Conservation (phyloP, 495 filamentous ascomycete genomes). For the Rusavskia elegans region DNA sequence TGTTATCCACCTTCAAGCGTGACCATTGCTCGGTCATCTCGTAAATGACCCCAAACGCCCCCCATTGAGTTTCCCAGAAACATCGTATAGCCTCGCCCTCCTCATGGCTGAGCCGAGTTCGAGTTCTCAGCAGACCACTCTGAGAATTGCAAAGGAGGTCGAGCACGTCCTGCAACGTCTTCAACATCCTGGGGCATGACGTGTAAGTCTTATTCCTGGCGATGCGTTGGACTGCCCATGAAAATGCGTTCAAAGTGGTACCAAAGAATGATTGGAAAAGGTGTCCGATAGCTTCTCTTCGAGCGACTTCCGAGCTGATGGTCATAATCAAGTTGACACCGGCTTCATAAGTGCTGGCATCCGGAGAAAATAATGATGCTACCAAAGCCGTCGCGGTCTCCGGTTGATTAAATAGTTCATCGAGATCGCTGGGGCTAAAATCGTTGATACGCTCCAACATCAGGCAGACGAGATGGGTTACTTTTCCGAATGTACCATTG, state of each 20-base stretch:
- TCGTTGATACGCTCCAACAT: conserved; percentile 63
- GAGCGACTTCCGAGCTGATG: conserved; percentile 50
- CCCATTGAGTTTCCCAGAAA: conserved; percentile 78
- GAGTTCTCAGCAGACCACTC: conserved; percentile 60
- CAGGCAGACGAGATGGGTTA: conserved; percentile 50
- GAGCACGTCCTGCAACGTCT: conserved; percentile 58
- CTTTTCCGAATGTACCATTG: conserved; percentile 54
- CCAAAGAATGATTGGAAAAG: conserved; percentile 48
- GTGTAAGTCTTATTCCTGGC: conserved; percentile 43
- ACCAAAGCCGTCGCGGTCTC: conserved; percentile 51
- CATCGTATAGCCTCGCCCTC: conserved; percentile 47
- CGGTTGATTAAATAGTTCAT: conserved; percentile 43
- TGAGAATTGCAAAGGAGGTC: conserved; percentile 69
- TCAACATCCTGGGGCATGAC: conserved; percentile 53
- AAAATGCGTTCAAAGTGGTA: conserved; percentile 42
- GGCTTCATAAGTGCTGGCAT: conserved; percentile 54
- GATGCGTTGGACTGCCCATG: conserved; percentile 43
- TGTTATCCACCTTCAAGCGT: conserved; percentile 32
- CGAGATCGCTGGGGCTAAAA: conserved; percentile 48
- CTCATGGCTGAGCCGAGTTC: conserved; percentile 34
- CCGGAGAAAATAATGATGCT: conserved; percentile 50
- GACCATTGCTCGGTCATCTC: conserved; percentile 66
- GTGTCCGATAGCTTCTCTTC: conserved; percentile 58
- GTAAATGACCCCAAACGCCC: conserved; percentile 64
- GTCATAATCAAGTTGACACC: conserved; percentile 67